Evolutionary conservation across 2,329 filamentous ascomycete genomes (phyloP).

Genomic region (Penicillium paneum): DNA sequence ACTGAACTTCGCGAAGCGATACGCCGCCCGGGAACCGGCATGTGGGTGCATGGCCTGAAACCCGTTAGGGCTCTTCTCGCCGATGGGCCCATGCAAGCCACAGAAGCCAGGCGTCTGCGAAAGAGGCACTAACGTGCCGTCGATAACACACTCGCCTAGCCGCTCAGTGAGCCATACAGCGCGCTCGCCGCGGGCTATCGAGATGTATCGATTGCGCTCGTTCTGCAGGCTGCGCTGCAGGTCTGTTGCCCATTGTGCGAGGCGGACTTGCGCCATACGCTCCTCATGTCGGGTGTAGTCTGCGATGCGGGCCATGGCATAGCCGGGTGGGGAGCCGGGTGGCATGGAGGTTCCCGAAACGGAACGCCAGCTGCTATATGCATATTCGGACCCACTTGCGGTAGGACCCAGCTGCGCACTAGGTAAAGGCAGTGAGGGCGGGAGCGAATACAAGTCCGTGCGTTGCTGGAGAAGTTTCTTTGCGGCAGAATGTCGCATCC

Average conservation of each 20-base stretch:
- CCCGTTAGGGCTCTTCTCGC: constrained; percentile 23
- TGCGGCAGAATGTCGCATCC: constrained; percentile 77
- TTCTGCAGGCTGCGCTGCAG: constrained; percentile 72
- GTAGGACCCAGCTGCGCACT: constrained; percentile 14
- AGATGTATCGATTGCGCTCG: constrained; percentile 67
- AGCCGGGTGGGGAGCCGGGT: constrained; percentile 42
- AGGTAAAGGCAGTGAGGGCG: constrained; percentile 12
- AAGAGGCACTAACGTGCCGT: constrained; percentile 60
- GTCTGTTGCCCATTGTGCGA: constrained; percentile 79
- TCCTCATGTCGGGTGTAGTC: constrained; percentile 61
- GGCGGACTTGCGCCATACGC: constrained; percentile 62
- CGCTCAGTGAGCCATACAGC: constrained; percentile 67
- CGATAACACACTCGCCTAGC: constrained; percentile 64
- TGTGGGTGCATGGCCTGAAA: constrained; percentile 25
- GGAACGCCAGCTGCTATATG: constrained; percentile 9
- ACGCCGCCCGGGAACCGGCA: constrained; percentile 28
- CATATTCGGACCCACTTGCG: background rate
- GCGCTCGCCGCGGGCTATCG: constrained; percentile 60
- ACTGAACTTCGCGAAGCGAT: constrained; percentile 41
- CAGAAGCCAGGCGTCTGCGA: constrained; percentile 37
- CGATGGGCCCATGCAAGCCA: constrained; percentile 21
- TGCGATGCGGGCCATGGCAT: constrained; percentile 59
- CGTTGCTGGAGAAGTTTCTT: constrained; percentile 77
- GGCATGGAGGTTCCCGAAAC: constrained; percentile 24
- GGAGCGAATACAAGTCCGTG: constrained; percentile 30